A percentile compares a stretch with the other conserved stretches of the same genome.
Evolutionary conservation across 805 yeast genomes (phyloP).

Genomic region (Pichia insulana): DNA sequence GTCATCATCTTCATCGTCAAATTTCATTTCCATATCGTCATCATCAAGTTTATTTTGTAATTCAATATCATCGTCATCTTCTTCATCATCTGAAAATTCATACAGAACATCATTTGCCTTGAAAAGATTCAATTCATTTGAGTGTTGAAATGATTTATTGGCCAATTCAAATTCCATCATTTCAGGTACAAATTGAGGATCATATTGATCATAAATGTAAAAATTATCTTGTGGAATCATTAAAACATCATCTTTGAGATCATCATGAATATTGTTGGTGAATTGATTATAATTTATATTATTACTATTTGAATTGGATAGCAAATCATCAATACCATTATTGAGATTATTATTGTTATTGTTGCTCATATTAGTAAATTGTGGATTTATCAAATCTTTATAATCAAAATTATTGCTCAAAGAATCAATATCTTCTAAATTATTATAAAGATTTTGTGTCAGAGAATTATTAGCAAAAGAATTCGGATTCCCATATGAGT

Average conservation of each 20-base stretch:
- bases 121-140: constrained; percentile 27
- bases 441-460: constrained; percentile 19
- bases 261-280: constrained; percentile 2
- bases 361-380: not conserved
- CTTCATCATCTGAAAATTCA: constrained; percentile 27
- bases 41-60: constrained; percentile 18
- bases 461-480: constrained; percentile 19
- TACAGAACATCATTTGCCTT: constrained; percentile 25
- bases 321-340: not conserved
- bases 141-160: constrained; percentile 23
- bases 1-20: constrained; percentile 6
- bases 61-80: constrained; percentile 24
- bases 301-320: not conserved
- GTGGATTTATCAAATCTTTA: not conserved
- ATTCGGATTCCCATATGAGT: constrained; percentile 24
- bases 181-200: constrained; percentile 22
- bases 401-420: not conserved
- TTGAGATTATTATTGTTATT: constrained; percentile 1
- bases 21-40: constrained; percentile 24
- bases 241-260: constrained; percentile 19
- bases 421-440: not conserved
- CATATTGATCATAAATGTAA: constrained; percentile 19
- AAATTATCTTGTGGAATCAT: constrained; percentile 26
- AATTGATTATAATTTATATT: constrained; percentile 1
- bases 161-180: constrained; percentile 21